phyloP scores from a whole-genome alignment of 2,329 filamentous ascomycete species.

The Trichoderma harzianum region DNA sequence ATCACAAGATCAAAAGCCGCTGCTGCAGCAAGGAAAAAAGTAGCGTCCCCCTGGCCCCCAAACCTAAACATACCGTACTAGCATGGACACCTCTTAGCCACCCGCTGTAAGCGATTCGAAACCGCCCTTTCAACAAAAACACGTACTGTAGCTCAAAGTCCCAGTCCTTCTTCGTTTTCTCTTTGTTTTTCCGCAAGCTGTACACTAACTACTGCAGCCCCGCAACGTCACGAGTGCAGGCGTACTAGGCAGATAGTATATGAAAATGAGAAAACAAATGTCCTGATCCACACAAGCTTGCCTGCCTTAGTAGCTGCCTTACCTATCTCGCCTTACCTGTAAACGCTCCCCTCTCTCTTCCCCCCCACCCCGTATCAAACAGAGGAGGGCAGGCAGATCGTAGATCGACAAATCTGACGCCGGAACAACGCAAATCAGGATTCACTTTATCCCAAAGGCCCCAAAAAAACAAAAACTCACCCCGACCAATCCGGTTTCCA shows the following conservation, averaged over 20 bases:
- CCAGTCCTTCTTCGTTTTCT: too few species aligned
- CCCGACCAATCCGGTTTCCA: not conserved
- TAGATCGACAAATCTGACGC: slow-evolving; percentile 6
- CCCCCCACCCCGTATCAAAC: not conserved
- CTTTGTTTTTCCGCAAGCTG: not conserved
- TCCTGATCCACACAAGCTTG: not conserved
- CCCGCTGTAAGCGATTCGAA: not conserved
- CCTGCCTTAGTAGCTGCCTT: not conserved
- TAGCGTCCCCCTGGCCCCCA: not conserved
- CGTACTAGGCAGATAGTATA: not conserved
- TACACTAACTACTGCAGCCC: not conserved
- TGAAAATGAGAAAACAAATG: not conserved
- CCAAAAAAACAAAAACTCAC: not conserved
- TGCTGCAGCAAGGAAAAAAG: not conserved
- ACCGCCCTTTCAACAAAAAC: not conserved
- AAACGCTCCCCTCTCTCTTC: not conserved
- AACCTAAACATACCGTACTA: not conserved
- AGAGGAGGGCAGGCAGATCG: not conserved
- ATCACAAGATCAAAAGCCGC: not conserved
- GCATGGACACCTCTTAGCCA: not conserved
- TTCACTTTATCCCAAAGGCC: too few species aligned
- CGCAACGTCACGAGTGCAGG: slow-evolving; percentile 1
- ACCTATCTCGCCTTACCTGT: not conserved
- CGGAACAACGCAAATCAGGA: not conserved
- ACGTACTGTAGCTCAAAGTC: not conserved